A percentile compares a stretch with the other conserved stretches of the same genome.
These are phyloP conservation scores for Colletotrichum euphorbiae DNA, from an alignment of 2,329 filamentous ascomycete genomes.

Conservation along the genomic window DNA sequence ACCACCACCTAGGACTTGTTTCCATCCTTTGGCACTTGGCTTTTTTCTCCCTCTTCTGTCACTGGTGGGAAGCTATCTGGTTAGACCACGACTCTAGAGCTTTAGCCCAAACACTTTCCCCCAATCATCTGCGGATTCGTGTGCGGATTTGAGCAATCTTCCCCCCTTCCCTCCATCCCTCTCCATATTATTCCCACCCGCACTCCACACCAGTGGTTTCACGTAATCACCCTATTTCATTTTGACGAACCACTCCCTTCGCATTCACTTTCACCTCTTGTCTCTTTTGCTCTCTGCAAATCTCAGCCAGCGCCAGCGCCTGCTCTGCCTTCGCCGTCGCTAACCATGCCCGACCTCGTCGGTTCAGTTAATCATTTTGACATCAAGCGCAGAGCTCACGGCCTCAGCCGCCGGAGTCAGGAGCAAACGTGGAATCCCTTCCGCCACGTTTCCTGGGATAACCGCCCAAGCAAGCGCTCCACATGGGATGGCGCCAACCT, in stretches of 20 bases:
- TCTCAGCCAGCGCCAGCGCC: constrained; percentile 1
- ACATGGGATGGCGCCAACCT: constrained; percentile 51
- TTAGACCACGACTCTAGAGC: constrained; percentile 13
- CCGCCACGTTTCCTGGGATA: constrained; percentile 54
- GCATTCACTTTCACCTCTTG: not conserved
- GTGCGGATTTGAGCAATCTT: constrained; percentile 3
- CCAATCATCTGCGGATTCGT: constrained; percentile 20
- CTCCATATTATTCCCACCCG: constrained; percentile 27
- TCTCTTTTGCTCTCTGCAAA: not conserved
- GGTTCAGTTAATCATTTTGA: constrained; percentile 58
- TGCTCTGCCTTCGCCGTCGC: constrained; percentile 6
- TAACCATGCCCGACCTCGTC: constrained; percentile 31
- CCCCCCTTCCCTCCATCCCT: constrained; percentile 20
- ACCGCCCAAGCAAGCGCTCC: constrained; percentile 44
- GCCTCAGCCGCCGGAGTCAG: constrained; percentile 52
- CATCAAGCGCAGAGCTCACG: constrained; percentile 59
- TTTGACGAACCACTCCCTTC: constrained; percentile 15
- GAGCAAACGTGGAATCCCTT: constrained; percentile 59
- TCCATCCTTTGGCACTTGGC: constrained; percentile 5
- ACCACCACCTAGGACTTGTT: not conserved
- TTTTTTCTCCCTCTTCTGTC: not conserved
- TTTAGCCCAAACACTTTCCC: not conserved
- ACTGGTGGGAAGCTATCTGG: constrained; percentile 7
- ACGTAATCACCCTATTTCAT: constrained; percentile 37
- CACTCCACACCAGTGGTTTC: constrained; percentile 36